Conservation (phyloP, 129 eudicot species). For the Artemisia annua region DNA sequence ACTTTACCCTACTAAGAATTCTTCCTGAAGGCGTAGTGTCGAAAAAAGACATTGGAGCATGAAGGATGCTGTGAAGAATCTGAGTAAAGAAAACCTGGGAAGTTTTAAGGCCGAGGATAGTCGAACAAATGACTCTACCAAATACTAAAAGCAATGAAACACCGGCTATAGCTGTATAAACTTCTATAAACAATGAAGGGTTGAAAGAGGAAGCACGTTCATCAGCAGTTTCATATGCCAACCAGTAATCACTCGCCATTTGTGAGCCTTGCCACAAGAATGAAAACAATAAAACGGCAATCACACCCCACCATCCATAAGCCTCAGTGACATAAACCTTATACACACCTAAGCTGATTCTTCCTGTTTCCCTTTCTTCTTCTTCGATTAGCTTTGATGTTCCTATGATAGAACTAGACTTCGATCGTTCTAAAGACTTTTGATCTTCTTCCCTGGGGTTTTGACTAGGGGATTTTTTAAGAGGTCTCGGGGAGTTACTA, state of each 20-base stretch:
- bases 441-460: conserved; percentile 42
- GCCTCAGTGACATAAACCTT: conserved; percentile 75
- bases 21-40: conserved; percentile 98
- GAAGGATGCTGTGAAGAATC: conserved; percentile 73
- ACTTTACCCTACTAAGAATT: conserved; percentile 84
- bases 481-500: conserved; percentile 38
- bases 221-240: conserved; percentile 76
- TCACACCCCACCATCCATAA: conserved; percentile 89
- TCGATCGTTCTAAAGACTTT: conserved; percentile 38
- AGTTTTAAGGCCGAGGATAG: conserved; percentile 74
- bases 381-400: conserved; percentile 84
- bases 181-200: conserved; percentile 67
- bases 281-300: conserved; percentile 41
- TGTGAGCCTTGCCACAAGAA: conserved; percentile 56
- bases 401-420: conserved; percentile 46
- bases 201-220: conserved; percentile 52
- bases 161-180: conserved; percentile 56
- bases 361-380: conserved; percentile 88
- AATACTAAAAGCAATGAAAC: conserved; percentile 51
- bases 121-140: conserved; percentile 45
- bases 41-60: conserved; percentile 96
- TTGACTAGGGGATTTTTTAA: conserved; percentile 35
- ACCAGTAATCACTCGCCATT: conserved; percentile 86
- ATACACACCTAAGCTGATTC: conserved; percentile 59
- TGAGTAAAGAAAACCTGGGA: conserved; percentile 63